Percentiles rank a stretch among this genome's conserved stretches.
Evolutionary conservation across 495 filamentous ascomycete genomes (phyloP).

Genomic region (Friedmanniomyces simplex): DNA sequence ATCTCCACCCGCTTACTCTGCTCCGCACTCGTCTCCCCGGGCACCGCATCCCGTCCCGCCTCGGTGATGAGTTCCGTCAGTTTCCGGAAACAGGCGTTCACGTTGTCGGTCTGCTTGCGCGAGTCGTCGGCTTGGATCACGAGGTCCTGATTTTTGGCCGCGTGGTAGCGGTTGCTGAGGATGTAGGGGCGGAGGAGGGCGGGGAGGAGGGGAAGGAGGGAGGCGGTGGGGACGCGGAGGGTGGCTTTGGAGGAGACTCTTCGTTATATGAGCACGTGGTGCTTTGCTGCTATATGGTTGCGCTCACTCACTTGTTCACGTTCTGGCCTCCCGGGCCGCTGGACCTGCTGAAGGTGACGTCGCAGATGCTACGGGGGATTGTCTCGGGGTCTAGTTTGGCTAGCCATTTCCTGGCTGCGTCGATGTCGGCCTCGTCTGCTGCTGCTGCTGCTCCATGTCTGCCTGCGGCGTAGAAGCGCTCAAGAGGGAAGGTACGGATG

Average conservation of each 20-base stretch:
- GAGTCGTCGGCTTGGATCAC: constrained; percentile 59
- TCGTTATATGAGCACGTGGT: not conserved
- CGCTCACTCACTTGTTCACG: constrained; percentile 72
- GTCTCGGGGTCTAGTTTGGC: constrained; percentile 47
- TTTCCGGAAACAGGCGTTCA: constrained; percentile 51
- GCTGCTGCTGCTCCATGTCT: not conserved
- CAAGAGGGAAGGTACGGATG: too few species aligned
- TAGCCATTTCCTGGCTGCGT: constrained; percentile 67
- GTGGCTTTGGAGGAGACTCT: constrained; percentile 94
- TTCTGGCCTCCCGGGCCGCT: constrained; percentile 92
- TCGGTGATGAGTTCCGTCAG: constrained; percentile 48
- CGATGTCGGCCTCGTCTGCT: constrained; percentile 45
- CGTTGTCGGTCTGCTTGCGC: constrained; percentile 56
- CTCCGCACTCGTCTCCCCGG: constrained; percentile 53
- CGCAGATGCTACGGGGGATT: constrained; percentile 53
- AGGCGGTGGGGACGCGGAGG: constrained; percentile 47
- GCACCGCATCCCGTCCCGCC: constrained; percentile 44
- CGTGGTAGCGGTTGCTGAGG: constrained; percentile 58
- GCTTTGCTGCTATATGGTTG: too few species aligned
- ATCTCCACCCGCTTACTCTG: constrained; percentile 49
- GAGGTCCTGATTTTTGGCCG: constrained; percentile 49
- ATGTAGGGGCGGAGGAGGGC: constrained; percentile 54
- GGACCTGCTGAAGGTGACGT: constrained; percentile 70
- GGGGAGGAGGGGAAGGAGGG: constrained; percentile 55
- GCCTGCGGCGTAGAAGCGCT: not conserved